Conservation (phyloP, 257 asterid genomes). For the Datura wrightii region DNA sequence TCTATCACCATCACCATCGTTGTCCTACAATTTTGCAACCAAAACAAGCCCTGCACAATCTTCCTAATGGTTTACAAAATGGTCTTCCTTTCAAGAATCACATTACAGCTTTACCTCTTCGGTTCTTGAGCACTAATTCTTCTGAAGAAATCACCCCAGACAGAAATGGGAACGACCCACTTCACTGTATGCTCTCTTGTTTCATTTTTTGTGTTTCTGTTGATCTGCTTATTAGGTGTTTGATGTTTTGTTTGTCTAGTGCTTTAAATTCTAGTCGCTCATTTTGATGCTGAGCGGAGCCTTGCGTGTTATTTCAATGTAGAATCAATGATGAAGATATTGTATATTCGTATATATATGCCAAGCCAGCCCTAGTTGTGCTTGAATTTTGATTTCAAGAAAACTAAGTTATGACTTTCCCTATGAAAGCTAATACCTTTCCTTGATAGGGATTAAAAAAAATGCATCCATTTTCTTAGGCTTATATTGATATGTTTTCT, state of each 20-base stretch:
- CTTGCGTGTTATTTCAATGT: neutral
- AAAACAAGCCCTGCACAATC: slow-evolving; percentile 1
- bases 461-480: neutral
- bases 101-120: neutral
- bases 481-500: neutral
- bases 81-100: neutral
- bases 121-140: slow-evolving; percentile 22
- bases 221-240: slow-evolving; percentile 52
- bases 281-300: neutral
- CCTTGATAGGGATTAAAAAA: neutral
- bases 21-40: neutral
- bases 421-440: neutral
- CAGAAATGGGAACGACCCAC: slow-evolving; percentile 20
- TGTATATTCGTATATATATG: neutral
- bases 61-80: neutral
- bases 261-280: neutral
- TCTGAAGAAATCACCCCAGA: slow-evolving; percentile 33
- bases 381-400: slow-evolving; percentile 5
- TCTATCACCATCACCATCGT: neutral
- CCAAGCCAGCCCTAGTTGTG: neutral
- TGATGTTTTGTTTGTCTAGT: slow-evolving; percentile 42
- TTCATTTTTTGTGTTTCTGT: neutral
- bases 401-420: neutral
- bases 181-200: slow-evolving; percentile 35
- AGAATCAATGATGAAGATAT: neutral